Conservation (phyloP, 192 early-diverging fungal species). For the Lobosporangium transversale region DNA sequence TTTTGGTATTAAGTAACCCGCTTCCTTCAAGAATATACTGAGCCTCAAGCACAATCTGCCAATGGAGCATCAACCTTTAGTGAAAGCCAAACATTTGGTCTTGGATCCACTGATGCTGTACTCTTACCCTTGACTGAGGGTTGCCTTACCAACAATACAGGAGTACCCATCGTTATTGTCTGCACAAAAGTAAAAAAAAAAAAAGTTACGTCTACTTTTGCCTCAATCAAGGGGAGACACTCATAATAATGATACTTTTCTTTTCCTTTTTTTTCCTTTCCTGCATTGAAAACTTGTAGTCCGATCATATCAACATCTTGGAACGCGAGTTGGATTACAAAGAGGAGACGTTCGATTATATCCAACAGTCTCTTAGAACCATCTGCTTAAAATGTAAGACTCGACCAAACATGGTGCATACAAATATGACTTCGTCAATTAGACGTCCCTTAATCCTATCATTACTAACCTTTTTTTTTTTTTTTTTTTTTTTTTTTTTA, state of each 20-base stretch:
- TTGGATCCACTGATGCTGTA: constrained; percentile 56
- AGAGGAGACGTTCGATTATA: constrained; percentile 96
- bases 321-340: constrained; percentile 86
- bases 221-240: constrained; percentile 7
- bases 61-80: constrained; percentile 40
- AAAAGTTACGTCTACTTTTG: neutral
- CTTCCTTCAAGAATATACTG: constrained; percentile 77
- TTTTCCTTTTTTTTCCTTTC: neutral
- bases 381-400: constrained; percentile 89
- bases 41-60: constrained; percentile 58
- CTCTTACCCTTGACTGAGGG: constrained; percentile 81
- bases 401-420: too few relatives aligned
- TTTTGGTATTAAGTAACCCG: constrained; percentile 62
- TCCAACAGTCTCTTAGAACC: constrained; percentile 91
- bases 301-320: constrained; percentile 75
- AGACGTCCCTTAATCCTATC: neutral
- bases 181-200: constrained; percentile 76
- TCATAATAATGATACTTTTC: neutral
- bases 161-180: constrained; percentile 89
- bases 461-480: neutral
- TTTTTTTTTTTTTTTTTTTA: neutral
- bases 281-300: constrained; percentile 35
- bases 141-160: constrained; percentile 85
- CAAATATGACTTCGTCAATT: neutral
- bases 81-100: constrained; percentile 34